Base-by-base conservation (phyloP, 176 grass and related monocot genomes). In the Cymbopogon citratus region DNA sequence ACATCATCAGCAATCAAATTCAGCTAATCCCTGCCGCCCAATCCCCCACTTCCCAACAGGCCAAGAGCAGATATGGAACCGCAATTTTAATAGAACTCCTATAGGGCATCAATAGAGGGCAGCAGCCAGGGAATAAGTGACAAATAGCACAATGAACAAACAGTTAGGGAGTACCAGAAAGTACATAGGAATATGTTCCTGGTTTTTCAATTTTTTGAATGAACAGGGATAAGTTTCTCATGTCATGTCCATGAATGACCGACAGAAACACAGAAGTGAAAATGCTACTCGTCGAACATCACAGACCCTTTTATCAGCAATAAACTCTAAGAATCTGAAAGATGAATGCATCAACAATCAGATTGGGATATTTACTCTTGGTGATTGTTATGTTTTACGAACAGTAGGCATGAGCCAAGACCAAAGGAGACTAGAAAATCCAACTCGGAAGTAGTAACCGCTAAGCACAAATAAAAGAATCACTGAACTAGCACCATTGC, bases 71-170 rank as follows among this genome's bases (percentile, higher is more conserved):
- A n/a, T n/a, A n/a, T n/a, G n/a, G n/a, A n/a, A n/a, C n/a, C n/a
- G n/a, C n/a, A n/a, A n/a, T n/a, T n/a, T n/a, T n/a, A n/a, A n/a
- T n/a, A n/a, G n/a, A n/a, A n/a, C n/a, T 59, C 48, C 11, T 63
- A 69, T 35, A 77, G 12, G 3, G 25, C 25, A 61, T 46, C 68
- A 29, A 40, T 35, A 41, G 29, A 29, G 9, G 34, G 23, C 48
- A 64, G 11, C 24, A 44, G 63, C 74, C 60, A 56, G 60, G 60
- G 11, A 18, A 71, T 23, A 44, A n/a, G 43, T 59, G 61, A 74
- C 51, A 75, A 16, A 24, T 70, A 80, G 71, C 43, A 74, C 24
- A 18, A 28, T 27, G n/a, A 80, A 72, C 70, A 76, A 74, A n/a
- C 74, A 71, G 83, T 49, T 36, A 9, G 26, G 46, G 48, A 51